phyloP scores from a whole-genome alignment of 2,329 filamentous ascomycete species.

The Fusarium nanum region DNA sequence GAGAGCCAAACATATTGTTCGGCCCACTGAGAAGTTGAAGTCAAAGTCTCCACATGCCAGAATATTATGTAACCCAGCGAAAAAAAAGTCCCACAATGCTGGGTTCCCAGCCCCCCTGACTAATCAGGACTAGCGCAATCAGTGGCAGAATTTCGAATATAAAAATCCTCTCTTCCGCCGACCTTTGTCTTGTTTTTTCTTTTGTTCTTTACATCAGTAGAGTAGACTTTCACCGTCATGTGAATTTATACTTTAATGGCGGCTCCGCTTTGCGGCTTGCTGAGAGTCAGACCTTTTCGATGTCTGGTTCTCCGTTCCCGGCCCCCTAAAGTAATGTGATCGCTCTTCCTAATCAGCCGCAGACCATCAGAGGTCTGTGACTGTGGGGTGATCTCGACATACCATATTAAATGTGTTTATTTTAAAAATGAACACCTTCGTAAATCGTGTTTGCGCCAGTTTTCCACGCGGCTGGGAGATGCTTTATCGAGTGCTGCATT shows the following conservation, averaged over 20 bases:
- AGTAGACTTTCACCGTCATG: slow-evolving; percentile 38
- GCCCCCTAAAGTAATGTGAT: slow-evolving; percentile 62
- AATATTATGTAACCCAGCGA: slow-evolving; percentile 19
- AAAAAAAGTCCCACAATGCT: neutral
- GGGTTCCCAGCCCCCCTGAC: neutral
- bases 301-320: slow-evolving; percentile 68
- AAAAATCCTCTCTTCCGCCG: slow-evolving; percentile 11
- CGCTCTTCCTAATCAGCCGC: slow-evolving; percentile 61
- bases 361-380: slow-evolving; percentile 57
- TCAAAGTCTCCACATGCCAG: neutral
- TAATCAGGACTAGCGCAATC: slow-evolving; percentile 6
- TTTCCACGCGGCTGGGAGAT: neutral
- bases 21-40: slow-evolving; percentile 3
- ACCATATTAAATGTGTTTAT: neutral
- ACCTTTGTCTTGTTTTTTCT: slow-evolving; percentile 1
- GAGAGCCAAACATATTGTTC: slow-evolving; percentile 4
- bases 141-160: slow-evolving; percentile 9
- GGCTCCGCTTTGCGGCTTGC: slow-evolving; percentile 67
- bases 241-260: slow-evolving; percentile 59
- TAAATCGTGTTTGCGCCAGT: neutral
- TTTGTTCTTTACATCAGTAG: slow-evolving; percentile 28
- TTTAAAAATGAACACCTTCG: neutral
- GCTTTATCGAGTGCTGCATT: too few relatives aligned
- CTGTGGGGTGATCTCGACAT: slow-evolving; percentile 66
- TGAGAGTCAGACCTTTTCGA: slow-evolving; percentile 62